Conservation (phyloP, 768 basidiomycete genomes). For the Rhizopogon rudus region DNA sequence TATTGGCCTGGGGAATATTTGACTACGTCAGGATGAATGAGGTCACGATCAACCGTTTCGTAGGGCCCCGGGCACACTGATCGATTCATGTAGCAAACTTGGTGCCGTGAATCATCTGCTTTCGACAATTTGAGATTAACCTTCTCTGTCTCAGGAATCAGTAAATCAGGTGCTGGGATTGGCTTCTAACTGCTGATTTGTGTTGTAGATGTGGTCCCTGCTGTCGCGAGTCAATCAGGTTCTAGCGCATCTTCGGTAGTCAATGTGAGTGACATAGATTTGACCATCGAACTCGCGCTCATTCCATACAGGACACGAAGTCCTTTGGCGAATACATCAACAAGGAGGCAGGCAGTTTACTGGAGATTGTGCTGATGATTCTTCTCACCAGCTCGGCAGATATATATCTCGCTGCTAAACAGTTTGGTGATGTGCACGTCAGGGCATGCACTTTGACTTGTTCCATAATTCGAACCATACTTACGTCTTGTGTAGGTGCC, state of each 20-base stretch:
- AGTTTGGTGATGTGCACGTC: constrained; percentile 47
- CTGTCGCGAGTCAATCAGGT: not conserved
- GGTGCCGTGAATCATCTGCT: constrained; percentile 17
- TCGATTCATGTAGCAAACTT: constrained; percentile 19
- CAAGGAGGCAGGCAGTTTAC: too few species aligned
- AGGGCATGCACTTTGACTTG: constrained; percentile 22
- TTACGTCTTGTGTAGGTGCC: constrained; percentile 15
- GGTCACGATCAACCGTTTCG: constrained; percentile 16
- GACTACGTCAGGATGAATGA: constrained; percentile 17
- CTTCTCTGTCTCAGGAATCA: constrained; percentile 16
- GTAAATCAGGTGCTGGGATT: constrained; percentile 9
- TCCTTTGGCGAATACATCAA: too few species aligned
- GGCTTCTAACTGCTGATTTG: not conserved
- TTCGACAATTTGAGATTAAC: not conserved
- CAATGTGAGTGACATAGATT: not conserved
- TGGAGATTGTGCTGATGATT: too few species aligned
- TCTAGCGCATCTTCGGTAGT: not conserved
- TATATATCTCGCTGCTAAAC: constrained; percentile 43
- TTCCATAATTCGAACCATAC: not conserved
- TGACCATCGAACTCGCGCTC: not conserved
- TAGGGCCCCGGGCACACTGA: constrained; percentile 21
- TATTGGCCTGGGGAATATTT: constrained; percentile 33
- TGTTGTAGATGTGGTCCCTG: constrained; percentile 10
- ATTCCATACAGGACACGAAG: too few species aligned
- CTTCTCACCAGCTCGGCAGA: constrained; percentile 39